These are phyloP conservation scores for Globisporangium carolinianum DNA, from an alignment of 352 stramenopile species.

Conservation along the genomic window DNA sequence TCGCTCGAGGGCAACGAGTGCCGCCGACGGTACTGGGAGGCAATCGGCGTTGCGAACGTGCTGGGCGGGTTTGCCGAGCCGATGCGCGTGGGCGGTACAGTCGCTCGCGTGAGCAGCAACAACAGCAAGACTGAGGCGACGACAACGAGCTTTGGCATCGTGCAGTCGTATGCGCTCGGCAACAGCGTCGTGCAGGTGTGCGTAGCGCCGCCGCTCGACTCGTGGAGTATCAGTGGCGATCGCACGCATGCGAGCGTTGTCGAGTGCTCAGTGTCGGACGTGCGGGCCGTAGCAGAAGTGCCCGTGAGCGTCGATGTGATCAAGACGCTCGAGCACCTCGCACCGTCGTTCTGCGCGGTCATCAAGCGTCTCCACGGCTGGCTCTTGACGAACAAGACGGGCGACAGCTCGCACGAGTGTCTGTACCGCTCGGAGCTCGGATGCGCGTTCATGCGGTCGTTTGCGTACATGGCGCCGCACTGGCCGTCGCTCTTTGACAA, in stretches of 20 bases:
- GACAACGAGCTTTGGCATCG: constrained; percentile 6
- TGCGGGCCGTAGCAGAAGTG: constrained; percentile 22
- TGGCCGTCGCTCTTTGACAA: constrained; percentile 62
- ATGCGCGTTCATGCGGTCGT: constrained; percentile 46
- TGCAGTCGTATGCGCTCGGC: constrained; percentile 31
- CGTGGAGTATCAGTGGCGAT: background rate
- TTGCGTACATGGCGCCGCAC: constrained; percentile 30
- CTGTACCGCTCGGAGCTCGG: constrained; percentile 42
- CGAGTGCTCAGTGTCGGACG: constrained; percentile 13
- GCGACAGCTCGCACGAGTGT: constrained; percentile 7
- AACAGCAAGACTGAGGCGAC: constrained; percentile 4
- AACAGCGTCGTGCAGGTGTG: constrained; percentile 22
- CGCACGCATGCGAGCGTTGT: background rate
- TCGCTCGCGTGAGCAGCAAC: constrained; percentile 11
- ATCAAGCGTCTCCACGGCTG: constrained; percentile 36
- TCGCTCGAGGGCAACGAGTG: constrained; percentile 4
- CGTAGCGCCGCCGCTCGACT: background rate
- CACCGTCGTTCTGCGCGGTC: constrained; percentile 25
- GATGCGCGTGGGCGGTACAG: constrained; percentile 29
- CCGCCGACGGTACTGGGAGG: constrained; percentile 26
- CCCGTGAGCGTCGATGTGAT: constrained; percentile 18
- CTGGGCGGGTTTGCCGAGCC: constrained; percentile 41
- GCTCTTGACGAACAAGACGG: constrained; percentile 17
- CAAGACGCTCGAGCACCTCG: constrained; percentile 25
- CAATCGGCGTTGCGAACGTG: constrained; percentile 30